Base-by-base conservation (phyloP, 129 eudicot species). In the Dittrichia graveolens region DNA sequence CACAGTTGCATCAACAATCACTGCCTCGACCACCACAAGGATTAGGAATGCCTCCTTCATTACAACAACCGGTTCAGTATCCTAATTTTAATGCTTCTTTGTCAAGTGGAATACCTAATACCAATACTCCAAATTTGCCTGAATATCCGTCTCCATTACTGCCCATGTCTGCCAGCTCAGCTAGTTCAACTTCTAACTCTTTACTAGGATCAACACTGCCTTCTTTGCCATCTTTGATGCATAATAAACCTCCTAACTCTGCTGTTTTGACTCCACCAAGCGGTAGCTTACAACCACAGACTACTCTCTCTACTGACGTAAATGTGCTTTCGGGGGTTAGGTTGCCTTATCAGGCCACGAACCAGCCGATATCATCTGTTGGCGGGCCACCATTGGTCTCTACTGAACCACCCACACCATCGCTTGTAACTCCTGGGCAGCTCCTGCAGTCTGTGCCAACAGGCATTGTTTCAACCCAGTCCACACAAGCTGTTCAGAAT, bases 381-480 rank as follows among this genome's bases (percentile, higher is more conserved):
- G 41, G 68, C 31, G 80, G 75, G 49, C n/a, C 83, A 46, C 86
- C 91, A 15, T 61, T 85, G 37, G 46, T 37, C 63, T 71, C 61
- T 13, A 52, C 84, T 49, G 92, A 83, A 54, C 53, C 80, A 31
- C 56, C 85, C 7, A 78, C 87, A 53, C 98, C 85, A 39, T 84
- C 82, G 0, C 90, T 89, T 37, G 69, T 93, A 53, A 93, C 96
- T 42, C 98, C 98, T 0, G 92, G 89, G 6, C 98, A 93, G 61
- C 85, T 92, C 10, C 77, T 93, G 70, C 95, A 82, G 53, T 79
- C 89, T 68, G 83, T 82, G 46, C 74, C 79, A 63, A 55, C 72
- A 65, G 31, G 79, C 6, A 79, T 57, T 63, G 69, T 78, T 73
- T 75, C 83, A 58, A 16, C 81, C 37, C 83, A 80, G 57, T 31